Conservation (phyloP, 768 basidiomycete genomes). For the Pisolithus tinctorius region DNA sequence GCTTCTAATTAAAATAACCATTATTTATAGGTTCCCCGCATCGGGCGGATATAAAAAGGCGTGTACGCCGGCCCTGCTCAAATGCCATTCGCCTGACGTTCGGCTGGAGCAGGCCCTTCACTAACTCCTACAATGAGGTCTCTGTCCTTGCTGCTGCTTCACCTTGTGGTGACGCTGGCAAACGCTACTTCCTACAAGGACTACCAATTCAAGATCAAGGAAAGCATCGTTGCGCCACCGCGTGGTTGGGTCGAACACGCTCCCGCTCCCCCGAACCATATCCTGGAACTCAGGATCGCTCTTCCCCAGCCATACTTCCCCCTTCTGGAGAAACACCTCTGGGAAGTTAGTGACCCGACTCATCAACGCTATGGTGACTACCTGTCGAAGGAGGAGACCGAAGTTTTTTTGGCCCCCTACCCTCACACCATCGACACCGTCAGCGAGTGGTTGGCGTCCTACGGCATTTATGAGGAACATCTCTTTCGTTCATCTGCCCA, state of each 20-base stretch:
- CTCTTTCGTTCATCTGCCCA: conserved; percentile 53
- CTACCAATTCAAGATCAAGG: conserved; percentile 36
- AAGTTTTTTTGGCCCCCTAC: conserved; percentile 53
- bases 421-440: conserved; percentile 46
- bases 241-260: conserved; percentile 41
- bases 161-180: conserved; percentile 9
- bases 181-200: conserved; percentile 6
- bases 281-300: conserved; percentile 51
- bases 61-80: no score
- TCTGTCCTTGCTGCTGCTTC: conserved; percentile 57
- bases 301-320: conserved; percentile 48
- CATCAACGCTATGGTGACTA: conserved; percentile 50
- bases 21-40: no score
- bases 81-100: no score
- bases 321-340: conserved; percentile 44
- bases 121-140: conserved; percentile 9
- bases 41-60: no score
- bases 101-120: no score
- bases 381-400: conserved; percentile 61
- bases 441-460: conserved; percentile 52
- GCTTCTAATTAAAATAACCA: no score
- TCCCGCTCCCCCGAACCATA: conserved; percentile 37
- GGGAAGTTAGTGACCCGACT: conserved; percentile 51
- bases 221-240: conserved; percentile 38
- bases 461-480: conserved; percentile 45